These are phyloP conservation scores for Talaromyces sp. DNA, from an alignment of 2,329 filamentous ascomycete genomes.

Conservation along the genomic window DNA sequence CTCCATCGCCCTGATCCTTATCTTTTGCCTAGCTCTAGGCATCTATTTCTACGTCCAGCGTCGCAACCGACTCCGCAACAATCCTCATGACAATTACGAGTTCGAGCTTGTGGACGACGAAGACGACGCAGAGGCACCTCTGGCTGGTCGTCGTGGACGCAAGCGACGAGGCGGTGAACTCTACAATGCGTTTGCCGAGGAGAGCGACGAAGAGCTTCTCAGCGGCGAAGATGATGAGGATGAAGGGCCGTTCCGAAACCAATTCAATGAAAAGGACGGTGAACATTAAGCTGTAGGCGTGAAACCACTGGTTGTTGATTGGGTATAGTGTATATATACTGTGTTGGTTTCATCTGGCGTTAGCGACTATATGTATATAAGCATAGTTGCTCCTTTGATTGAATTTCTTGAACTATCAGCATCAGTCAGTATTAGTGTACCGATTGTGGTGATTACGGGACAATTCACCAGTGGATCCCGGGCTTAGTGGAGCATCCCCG, in stretches of 20 bases:
- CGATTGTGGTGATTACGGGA: background rate
- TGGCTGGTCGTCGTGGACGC: slow-evolving; percentile 49
- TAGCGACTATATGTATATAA: background rate
- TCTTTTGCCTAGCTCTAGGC: slow-evolving; percentile 79
- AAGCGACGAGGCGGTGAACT: slow-evolving; percentile 73
- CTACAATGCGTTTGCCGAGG: slow-evolving; percentile 95
- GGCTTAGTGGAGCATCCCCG: background rate
- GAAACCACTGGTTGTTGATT: background rate
- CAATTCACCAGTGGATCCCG: background rate
- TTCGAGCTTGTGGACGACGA: slow-evolving; percentile 89
- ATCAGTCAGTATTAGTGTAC: too few species aligned
- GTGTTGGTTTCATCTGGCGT: background rate
- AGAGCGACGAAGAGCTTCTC: slow-evolving; percentile 70
- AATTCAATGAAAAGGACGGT: slow-evolving; percentile 19
- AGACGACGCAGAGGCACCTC: slow-evolving; percentile 34
- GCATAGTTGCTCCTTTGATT: background rate
- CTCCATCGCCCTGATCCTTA: slow-evolving; percentile 73
- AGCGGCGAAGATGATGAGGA: slow-evolving; percentile 41
- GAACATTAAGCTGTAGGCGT: background rate
- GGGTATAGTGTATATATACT: background rate
- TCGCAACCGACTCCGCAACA: slow-evolving; percentile 69
- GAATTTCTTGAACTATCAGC: background rate
- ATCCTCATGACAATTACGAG: slow-evolving; percentile 78
- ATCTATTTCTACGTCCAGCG: slow-evolving; percentile 77
- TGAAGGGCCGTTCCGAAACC: slow-evolving; percentile 32